Conservation (phyloP, 148 eudicot genomes). For the Nepenthes gracilis region DNA sequence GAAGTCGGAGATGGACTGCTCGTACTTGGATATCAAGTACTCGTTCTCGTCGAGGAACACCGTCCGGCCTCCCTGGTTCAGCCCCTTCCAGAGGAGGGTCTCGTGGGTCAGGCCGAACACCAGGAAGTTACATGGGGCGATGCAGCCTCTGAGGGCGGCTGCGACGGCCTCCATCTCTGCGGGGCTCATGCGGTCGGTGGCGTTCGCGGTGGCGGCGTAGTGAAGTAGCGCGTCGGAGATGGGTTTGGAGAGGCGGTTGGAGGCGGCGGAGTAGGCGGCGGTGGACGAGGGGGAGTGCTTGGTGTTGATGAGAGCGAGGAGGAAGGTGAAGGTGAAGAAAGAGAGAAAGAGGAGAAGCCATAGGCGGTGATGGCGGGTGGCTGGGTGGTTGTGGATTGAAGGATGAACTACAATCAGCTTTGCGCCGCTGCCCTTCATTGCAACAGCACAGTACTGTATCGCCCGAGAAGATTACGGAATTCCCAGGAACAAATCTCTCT, state of each 20-base stretch:
- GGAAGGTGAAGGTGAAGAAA: slow-evolving; percentile 20
- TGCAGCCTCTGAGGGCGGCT: slow-evolving; percentile 17
- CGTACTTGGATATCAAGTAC: slow-evolving; percentile 12
- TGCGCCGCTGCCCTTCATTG: slow-evolving; percentile 16
- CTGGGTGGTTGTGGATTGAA: slow-evolving; percentile 6
- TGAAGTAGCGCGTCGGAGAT: slow-evolving; percentile 19
- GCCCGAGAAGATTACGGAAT: too few species aligned
- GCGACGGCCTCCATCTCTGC: slow-evolving; percentile 15
- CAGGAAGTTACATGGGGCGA: slow-evolving; percentile 19
- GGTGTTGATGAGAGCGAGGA: slow-evolving; percentile 20
- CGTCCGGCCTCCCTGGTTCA: slow-evolving; percentile 19
- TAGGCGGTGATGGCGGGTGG: slow-evolving; percentile 11
- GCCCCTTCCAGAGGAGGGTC: slow-evolving; percentile 20
- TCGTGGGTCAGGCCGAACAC: slow-evolving; percentile 31
- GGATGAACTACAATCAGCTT: slow-evolving; percentile 21
- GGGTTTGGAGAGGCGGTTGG: slow-evolving; percentile 11
- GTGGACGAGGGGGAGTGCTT: slow-evolving; percentile 8
- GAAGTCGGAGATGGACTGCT: slow-evolving; percentile 19
- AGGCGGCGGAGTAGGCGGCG: slow-evolving; percentile 2
- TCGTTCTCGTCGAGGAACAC: slow-evolving; percentile 24
- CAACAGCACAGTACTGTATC: too few species aligned
- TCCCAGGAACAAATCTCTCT: too few species aligned
- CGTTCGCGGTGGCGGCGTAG: slow-evolving; percentile 16
- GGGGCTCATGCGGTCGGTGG: slow-evolving; percentile 13
- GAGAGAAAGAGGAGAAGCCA: slow-evolving; percentile 18